Evolutionary conservation across 2,329 filamentous ascomycete genomes (phyloP), one percentile per base, ranked within the genome.

Genomic region (Lachnellula cervina): DNA sequence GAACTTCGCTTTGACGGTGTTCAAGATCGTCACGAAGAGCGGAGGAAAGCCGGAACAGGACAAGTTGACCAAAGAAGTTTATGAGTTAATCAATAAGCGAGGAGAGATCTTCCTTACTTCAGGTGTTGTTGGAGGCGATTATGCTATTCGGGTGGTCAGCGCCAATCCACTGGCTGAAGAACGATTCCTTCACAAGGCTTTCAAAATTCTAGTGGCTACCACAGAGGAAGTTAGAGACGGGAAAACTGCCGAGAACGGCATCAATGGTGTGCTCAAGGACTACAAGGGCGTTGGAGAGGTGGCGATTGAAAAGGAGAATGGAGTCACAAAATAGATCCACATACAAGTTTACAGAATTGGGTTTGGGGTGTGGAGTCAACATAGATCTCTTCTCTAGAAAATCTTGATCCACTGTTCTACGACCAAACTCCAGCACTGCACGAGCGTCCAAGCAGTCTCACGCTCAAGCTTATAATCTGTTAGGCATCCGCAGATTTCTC

Each of bases 61-160:
- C 63, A 74, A 72, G 19, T 67, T 88, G 11, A 95, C 91, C 0
- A 87, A 87, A 71, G 78, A 80, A 54, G 81, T 96, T 13, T 93
- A 89, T 65, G 88, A 94, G 66, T 71, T 76, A 23, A 80, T 96
- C 28, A 93, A 95, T 65, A 76, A 77, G 3, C 76, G 80, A 7
- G 90, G 90, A 1, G 83, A 90, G 70, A 88, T 96, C 54, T 97
- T 90, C 72, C 74, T 97, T 23, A 97, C 91, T 0, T 87, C 84
- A 43, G 88, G 86, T 1, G 81, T 90, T 4, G 78, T 96, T 13
- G 83, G 82, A 8, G 88, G 84, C 1, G 77, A 84, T 19, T 90
- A 90, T 70, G 86, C 88, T 1, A 95, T 97, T 58, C 79, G 93
- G 0, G 83, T 97, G 38, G 87, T 93, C 21, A 90, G 89, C 55